Evolutionary conservation across 371 early-diverging fungal species (phyloP).

Genomic region (Apophysomyces variabilis): DNA sequence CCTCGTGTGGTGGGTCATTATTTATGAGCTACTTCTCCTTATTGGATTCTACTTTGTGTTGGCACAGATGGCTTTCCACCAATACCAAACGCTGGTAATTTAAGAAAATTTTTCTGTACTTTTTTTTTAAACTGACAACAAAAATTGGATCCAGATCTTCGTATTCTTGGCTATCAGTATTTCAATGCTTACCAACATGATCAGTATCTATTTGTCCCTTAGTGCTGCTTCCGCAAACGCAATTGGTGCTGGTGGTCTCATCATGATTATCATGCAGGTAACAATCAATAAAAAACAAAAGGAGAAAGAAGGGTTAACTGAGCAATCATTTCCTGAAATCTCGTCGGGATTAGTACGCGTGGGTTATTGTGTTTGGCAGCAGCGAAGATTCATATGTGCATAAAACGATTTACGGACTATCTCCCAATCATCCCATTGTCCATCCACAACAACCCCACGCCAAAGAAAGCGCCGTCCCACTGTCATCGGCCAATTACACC

Average conservation of each 20-base stretch:
- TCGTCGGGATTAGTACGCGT: constrained; percentile 13
- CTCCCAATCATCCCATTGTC: constrained; percentile 6
- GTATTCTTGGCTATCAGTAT: constrained; percentile 17
- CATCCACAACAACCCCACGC: constrained; percentile 5
- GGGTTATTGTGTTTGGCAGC: constrained; percentile 18
- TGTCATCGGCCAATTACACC: neutral
- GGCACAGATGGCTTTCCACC: constrained; percentile 13
- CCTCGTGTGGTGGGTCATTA: constrained; percentile 31
- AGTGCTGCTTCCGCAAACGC: neutral
- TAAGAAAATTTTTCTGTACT: neutral
- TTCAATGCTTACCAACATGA: neutral
- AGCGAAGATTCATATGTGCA: constrained; percentile 12
- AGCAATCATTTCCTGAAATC: neutral
- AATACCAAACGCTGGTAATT: constrained; percentile 26
- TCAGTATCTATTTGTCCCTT: neutral
- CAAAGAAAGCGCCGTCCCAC: neutral
- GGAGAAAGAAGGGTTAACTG: neutral
- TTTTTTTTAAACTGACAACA: constrained; percentile 1
- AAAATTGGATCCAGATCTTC: constrained; percentile 5
- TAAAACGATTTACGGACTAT: constrained; percentile 12
- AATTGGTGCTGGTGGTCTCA: constrained; percentile 11
- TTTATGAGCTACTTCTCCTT: constrained; percentile 23
- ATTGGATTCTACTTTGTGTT: constrained; percentile 22
- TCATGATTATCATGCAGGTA: constrained; percentile 22
- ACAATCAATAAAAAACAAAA: neutral